A percentile compares a stretch with the other conserved stretches of the same genome.
These are phyloP conservation scores for Saprolegnia diclina DNA, from an alignment of 352 stramenopile species.

Conservation along the genomic window DNA sequence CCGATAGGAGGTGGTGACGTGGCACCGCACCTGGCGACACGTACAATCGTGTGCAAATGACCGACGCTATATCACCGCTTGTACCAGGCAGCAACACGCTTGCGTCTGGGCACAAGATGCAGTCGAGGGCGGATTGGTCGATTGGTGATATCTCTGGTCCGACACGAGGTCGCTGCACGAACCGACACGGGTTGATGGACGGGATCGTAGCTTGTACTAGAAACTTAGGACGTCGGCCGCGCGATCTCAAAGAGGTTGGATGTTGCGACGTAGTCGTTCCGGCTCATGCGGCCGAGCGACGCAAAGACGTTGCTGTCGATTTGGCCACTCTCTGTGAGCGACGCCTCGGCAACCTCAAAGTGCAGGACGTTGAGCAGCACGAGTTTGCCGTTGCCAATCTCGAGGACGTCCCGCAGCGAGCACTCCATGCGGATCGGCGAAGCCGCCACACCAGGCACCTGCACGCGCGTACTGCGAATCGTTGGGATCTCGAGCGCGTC, in stretches of 20 bases:
- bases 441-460: slow-evolving; percentile 5
- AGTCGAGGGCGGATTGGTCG: too few relatives aligned
- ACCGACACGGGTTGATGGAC: too few relatives aligned
- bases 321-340: background rate
- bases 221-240: background rate
- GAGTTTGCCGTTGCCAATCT: slow-evolving; percentile 20
- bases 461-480: background rate
- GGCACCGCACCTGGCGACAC: too few relatives aligned
- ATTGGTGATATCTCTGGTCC: too few relatives aligned
- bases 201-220: too few relatives aligned
- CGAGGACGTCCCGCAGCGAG: slow-evolving; percentile 12
- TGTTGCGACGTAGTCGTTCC: background rate
- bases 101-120: too few relatives aligned
- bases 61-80: too few relatives aligned
- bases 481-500: slow-evolving; percentile 8
- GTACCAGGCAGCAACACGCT: too few relatives aligned
- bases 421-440: slow-evolving; percentile 20
- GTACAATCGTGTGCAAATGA: too few relatives aligned
- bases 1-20: too few relatives aligned
- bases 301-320: background rate
- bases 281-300: background rate
- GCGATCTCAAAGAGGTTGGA: background rate
- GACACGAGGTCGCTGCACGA: too few relatives aligned
- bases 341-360: slow-evolving; percentile 3
- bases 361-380: slow-evolving; percentile 16